Evolutionary conservation across 2,329 filamentous ascomycete species (phyloP).

Genomic region (Onygenales sp.): DNA sequence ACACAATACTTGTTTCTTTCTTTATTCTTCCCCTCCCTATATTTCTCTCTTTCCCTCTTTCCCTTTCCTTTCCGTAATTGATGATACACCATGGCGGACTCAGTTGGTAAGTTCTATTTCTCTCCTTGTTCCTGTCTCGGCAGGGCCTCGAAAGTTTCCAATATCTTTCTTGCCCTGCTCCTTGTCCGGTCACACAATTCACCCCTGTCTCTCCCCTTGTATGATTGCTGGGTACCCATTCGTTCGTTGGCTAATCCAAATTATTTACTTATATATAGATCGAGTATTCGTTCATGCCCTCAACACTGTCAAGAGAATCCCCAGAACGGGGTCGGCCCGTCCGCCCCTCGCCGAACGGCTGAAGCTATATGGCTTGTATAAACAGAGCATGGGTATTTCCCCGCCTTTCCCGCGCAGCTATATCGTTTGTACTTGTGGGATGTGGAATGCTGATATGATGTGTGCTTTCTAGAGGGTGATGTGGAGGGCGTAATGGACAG

Average conservation of each 20-base stretch:
- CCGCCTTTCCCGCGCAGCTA: neutral
- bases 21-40: no score
- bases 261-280: constrained; percentile 46
- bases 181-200: neutral
- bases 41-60: no score
- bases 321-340: constrained; percentile 80
- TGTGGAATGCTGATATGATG: constrained; percentile 10
- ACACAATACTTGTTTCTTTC: no score
- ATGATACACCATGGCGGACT: constrained; percentile 33
- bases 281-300: constrained; percentile 98
- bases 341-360: constrained; percentile 78
- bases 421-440: neutral
- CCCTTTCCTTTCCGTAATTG: neutral
- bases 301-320: constrained; percentile 96
- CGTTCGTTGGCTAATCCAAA: neutral
- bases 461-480: constrained; percentile 61
- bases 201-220: neutral
- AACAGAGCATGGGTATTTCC: constrained; percentile 74
- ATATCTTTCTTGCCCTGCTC: neutral
- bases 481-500: constrained; percentile 89
- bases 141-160: no score
- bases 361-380: constrained; percentile 94
- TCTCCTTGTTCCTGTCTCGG: no score
- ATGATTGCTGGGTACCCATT: neutral
- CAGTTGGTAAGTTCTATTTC: constrained; percentile 30